phyloP scores from a whole-genome alignment of 306 rosid species.

The Arachis hypogaea region DNA sequence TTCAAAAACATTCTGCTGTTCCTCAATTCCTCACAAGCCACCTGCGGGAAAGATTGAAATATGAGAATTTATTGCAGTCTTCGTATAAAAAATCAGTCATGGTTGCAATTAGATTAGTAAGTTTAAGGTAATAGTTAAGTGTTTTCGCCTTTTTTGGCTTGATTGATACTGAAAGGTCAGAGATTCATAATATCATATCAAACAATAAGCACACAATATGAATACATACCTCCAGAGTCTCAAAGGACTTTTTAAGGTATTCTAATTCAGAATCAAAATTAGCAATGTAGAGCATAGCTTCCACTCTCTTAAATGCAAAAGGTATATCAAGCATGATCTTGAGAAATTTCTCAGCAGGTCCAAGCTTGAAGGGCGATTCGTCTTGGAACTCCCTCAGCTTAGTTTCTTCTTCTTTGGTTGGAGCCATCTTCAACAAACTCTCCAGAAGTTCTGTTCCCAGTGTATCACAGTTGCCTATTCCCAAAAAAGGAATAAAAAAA shows the following conservation, averaged over 20 bases:
- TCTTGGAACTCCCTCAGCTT: conserved; percentile 76
- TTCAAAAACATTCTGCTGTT: conserved; percentile 81
- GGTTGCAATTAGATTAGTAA: background rate
- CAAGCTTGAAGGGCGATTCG: conserved; percentile 81
- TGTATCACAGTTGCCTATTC: conserved; percentile 72
- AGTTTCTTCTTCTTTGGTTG: conserved; percentile 77
- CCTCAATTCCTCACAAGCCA: conserved; percentile 75
- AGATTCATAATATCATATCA: too few species aligned
- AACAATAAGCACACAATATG: background rate
- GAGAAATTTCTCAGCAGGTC: conserved; percentile 93
- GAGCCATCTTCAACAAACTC: conserved; percentile 90
- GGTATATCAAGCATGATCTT: conserved; percentile 85
- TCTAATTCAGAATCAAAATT: conserved; percentile 92
- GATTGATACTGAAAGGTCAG: too few species aligned
- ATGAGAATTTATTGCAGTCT: conserved; percentile 4
- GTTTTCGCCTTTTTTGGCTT: too few species aligned
- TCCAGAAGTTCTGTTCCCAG: conserved; percentile 87
- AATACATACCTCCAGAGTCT: conserved; percentile 63
- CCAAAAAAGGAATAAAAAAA: conserved; percentile 32
- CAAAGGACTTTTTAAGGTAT: conserved; percentile 72
- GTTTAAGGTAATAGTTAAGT: too few species aligned
- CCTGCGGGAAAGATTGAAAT: conserved; percentile 49
- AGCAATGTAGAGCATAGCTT: conserved; percentile 89
- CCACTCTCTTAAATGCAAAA: conserved; percentile 86
- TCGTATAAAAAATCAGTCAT: background rate